Evolutionary conservation across 2,329 filamentous ascomycete genomes (phyloP), one percentile per base, ranked within the genome.

Genomic region (Biscogniauxia sp.): DNA sequence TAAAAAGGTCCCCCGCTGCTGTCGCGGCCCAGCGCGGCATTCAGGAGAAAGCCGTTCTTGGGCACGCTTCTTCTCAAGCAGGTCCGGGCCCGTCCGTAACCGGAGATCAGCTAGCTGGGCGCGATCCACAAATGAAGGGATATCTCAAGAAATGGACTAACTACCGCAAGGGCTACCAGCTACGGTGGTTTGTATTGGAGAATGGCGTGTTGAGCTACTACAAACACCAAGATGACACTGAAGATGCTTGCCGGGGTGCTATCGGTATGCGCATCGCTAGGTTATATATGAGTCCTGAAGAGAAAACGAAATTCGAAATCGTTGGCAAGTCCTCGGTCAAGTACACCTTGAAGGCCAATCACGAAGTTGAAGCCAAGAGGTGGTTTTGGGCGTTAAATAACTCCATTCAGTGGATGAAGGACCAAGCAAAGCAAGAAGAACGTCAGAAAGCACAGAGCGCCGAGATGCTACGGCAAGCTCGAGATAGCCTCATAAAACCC

Each of bases 381-480:
- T 99, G 95, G 95, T 99, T 96, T 76, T 99, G 95, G 95, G 92
- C 95, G 0, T 81, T 99, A 64, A 99, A 99, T 78, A 99, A 99
- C 74, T 94, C 95, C 5, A 99, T 99, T 55, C 95, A 98, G 74
- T 98, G 92, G 90, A 89, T 92, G 64, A 99, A 99, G 76, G 95
- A 99, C 71, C 95, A 98, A 77, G 93, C 92, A 7, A 93, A 90
- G 68, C 92, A 96, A 74, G 94, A 97, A 70, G 89, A 94, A 72
- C 88, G 83, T 66, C 88, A 93, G 62, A 88, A 88, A 37, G 87
- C 87, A 7, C 88, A 87, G 59, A 90, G 89, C 69, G 89, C 88
- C 5, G 92, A 95, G 74, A 82, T 88, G 41, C 77, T 96, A 56
- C 86, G 86, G 64, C 89, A 93, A 72, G 92, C 91, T 57, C 93